Conservation (phyloP, 2,329 filamentous ascomycete species). For the Microsporum audouinii region DNA sequence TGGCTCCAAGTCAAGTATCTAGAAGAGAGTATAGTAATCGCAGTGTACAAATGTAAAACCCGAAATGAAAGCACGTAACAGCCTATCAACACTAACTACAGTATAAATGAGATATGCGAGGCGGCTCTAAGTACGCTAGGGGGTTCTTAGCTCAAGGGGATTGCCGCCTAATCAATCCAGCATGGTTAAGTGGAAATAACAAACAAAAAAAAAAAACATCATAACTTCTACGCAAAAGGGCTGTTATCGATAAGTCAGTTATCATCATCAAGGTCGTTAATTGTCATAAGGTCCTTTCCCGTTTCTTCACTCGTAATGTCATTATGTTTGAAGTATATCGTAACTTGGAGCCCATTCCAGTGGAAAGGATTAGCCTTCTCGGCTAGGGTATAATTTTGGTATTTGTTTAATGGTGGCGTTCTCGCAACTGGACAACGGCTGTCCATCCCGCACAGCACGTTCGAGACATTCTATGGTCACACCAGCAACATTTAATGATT, state of each 20-base stretch:
- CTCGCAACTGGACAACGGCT: slow-evolving; percentile 54
- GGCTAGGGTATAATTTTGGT: background rate
- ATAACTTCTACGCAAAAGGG: background rate
- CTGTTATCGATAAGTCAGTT: background rate
- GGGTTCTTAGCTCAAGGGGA: background rate
- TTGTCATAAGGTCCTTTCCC: background rate
- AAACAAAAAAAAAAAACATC: background rate
- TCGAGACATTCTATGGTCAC: slow-evolving; percentile 57
- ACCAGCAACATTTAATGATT: slow-evolving; percentile 53
- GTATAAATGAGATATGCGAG: background rate
- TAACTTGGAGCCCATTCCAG: background rate
- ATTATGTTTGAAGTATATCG: background rate
- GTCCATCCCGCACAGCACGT: slow-evolving; percentile 58
- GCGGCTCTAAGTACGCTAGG: background rate
- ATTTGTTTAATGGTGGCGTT: slow-evolving; percentile 37
- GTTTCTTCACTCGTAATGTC: background rate
- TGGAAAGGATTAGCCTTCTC: background rate
- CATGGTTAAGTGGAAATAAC: background rate
- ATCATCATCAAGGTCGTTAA: background rate
- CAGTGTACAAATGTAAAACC: background rate
- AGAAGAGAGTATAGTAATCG: background rate
- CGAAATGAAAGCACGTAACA: background rate
- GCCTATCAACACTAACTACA: background rate
- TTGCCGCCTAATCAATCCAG: background rate
- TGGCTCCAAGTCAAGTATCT: background rate